A percentile compares a stretch with the other conserved stretches of the same genome.
These are phyloP conservation scores for Dryas octopetala DNA, from an alignment of 306 rosid genomes.

Conservation along the genomic window DNA sequence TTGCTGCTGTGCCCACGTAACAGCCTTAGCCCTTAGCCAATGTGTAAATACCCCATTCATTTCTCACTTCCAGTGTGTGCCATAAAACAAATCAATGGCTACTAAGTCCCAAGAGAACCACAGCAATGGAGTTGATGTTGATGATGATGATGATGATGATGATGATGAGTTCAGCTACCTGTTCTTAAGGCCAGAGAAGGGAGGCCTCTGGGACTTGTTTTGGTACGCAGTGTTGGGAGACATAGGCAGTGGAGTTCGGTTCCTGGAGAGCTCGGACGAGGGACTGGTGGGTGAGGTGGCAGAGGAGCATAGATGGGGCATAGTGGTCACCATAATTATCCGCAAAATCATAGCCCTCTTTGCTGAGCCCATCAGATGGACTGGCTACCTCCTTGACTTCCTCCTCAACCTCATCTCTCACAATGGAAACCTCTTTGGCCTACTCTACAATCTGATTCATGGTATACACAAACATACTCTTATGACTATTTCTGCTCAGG, in stretches of 20 bases:
- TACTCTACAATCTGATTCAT: conserved; percentile 47
- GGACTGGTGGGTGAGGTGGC: conserved; percentile 20
- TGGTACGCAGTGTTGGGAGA: conserved; percentile 34
- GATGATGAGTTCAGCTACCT: conserved; percentile 35
- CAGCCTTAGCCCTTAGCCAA: not conserved
- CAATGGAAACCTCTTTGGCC: conserved; percentile 48
- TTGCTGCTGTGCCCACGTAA: not conserved
- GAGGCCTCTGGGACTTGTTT: conserved; percentile 45
- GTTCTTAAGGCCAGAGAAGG: conserved; percentile 60
- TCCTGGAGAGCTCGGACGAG: conserved; percentile 46
- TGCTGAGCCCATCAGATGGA: conserved; percentile 60
- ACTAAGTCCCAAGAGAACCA: no score
- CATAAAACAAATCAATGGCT: no score
- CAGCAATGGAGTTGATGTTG: not conserved
- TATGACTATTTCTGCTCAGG: no score
- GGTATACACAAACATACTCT: conserved; percentile 28
- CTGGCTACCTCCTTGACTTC: conserved; percentile 60
- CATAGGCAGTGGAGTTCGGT: conserved; percentile 28
- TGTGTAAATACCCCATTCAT: no score
- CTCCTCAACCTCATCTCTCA: conserved; percentile 62
- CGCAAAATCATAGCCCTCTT: conserved; percentile 50
- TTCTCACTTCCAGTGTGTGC: no score
- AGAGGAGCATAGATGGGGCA: conserved; percentile 50
- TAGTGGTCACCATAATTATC: conserved; percentile 48
- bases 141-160: conserved; percentile 4